Evolutionary conservation across 164 flowering plant genomes (phyloP).

Genomic region (Stephania yunnanensis): DNA sequence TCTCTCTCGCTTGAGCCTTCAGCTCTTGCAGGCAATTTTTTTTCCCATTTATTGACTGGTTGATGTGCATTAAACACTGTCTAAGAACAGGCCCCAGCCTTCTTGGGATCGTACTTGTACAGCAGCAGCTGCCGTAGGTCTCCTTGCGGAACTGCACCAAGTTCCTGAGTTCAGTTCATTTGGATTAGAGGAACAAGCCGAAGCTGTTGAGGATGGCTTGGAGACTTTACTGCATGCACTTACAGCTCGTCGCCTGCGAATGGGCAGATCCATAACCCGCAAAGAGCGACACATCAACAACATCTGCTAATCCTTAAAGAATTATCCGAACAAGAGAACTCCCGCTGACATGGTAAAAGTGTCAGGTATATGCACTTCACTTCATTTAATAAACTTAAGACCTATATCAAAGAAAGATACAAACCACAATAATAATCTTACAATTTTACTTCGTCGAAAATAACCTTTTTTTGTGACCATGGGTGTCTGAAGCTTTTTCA

Average conservation of each 20-base stretch:
- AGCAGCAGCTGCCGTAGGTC: slow-evolving; percentile 81
- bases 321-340: neutral
- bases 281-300: slow-evolving; percentile 36
- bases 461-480: neutral
- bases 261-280: slow-evolving; percentile 86
- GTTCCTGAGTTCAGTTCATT: slow-evolving; percentile 38
- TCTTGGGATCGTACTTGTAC: slow-evolving; percentile 98
- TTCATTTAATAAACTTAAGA: neutral
- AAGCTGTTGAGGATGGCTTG: slow-evolving; percentile 58
- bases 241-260: slow-evolving; percentile 60
- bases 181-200: slow-evolving; percentile 62
- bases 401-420: neutral
- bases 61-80: neutral
- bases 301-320: slow-evolving; percentile 13
- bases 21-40: neutral
- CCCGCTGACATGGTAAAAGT: neutral
- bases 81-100: slow-evolving; percentile 78
- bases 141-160: slow-evolving; percentile 62
- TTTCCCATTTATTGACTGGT: neutral
- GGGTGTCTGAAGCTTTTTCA: too few relatives aligned
- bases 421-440: neutral
- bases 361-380: neutral
- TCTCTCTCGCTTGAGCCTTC: neutral
- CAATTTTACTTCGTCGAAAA: neutral
- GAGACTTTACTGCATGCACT: slow-evolving; percentile 54